Base-by-base conservation (phyloP, 768 basidiomycete genomes). In the Pleurotus platypus region DNA sequence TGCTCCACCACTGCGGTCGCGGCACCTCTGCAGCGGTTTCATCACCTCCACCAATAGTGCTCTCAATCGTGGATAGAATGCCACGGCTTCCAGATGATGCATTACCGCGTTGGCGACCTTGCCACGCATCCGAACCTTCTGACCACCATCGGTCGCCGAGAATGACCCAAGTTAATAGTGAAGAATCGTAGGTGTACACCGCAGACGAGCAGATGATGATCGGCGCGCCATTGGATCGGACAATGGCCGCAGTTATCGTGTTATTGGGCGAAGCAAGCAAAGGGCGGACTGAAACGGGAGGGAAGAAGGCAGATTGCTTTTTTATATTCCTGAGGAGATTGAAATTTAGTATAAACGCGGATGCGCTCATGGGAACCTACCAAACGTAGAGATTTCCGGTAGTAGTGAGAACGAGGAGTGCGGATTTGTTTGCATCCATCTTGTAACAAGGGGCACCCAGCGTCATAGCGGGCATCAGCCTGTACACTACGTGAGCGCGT, bases 111-210 rank as follows among this genome's bases (percentile, higher is more conserved):
- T 84, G 82, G 4, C 89, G 80, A 30, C 84, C 82, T 64, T 90
- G 88, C 92, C 93, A 94, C 18, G 80, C 82, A 59, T 91, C 88
- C 0, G 90, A 92, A 40, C 90, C 88, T 61, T 88, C 82, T 0
- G 87, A 75, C 87, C 90, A 95, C 92, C 94, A 96, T 1, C 81
- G 73, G 49, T 92, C 89, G 43, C 84, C 84, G 40, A 98, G 71
- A 62, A 87, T 86, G 50, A 85, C 77, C 86, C 92, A 98, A 4
- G 84, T 67, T 26, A 71, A 69, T 1, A 95, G 78, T 6, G 76
- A 70, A 2, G 80, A 54, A 62, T 96, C 92, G 69, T 91, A 98
- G 0, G 92, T 85, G 66, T 90, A 89, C 16, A 84, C 70, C n/a
- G 92, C 91, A 24, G 83, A 84, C 0, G 92, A 89, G 46, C 90